These are phyloP conservation scores for Stephanodiscus triporus DNA, from an alignment of 108 stramenopile species.

Conservation along the genomic window DNA sequence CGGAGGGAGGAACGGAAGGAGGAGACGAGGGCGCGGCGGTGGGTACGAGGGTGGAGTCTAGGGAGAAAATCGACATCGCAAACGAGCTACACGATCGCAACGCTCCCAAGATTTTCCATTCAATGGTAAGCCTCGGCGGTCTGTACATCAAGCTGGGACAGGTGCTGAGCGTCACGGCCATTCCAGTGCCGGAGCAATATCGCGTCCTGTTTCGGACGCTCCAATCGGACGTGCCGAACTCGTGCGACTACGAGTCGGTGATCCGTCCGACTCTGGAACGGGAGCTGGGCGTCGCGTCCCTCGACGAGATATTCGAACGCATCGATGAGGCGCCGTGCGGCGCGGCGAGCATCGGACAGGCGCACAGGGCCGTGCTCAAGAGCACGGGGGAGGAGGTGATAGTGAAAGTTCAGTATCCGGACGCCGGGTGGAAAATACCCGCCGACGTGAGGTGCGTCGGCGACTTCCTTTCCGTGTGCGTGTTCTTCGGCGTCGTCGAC, in stretches of 20 bases:
- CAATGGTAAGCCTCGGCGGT: constrained; percentile 84
- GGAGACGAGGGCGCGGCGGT: constrained; percentile 3
- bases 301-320: constrained; percentile 68
- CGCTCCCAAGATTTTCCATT: constrained; percentile 63
- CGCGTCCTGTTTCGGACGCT: constrained; percentile 67
- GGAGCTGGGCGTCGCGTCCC: constrained; percentile 60
- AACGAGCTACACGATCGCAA: constrained; percentile 59
- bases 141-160: constrained; percentile 94
- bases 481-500: constrained; percentile 68
- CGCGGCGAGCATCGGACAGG: constrained; percentile 91
- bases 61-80: constrained; percentile 24
- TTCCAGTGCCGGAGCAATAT: constrained; percentile 75
- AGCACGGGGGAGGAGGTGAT: constrained; percentile 65
- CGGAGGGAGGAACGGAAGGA: neutral
- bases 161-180: constrained; percentile 79
- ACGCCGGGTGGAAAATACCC: constrained; percentile 80
- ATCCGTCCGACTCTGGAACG: constrained; percentile 67
- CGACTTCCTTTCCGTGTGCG: constrained; percentile 69
- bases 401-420: constrained; percentile 94
- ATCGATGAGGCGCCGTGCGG: constrained; percentile 90
- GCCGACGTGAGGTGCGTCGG: constrained; percentile 82
- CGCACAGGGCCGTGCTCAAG: constrained; percentile 73
- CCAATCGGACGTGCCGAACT: constrained; percentile 83
- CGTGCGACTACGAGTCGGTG: constrained; percentile 64
- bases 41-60: constrained; percentile 8